These are phyloP conservation scores for Pelargonium myrrhifolium DNA, from an alignment of 441 rosid genomes.

Conservation along the genomic window DNA sequence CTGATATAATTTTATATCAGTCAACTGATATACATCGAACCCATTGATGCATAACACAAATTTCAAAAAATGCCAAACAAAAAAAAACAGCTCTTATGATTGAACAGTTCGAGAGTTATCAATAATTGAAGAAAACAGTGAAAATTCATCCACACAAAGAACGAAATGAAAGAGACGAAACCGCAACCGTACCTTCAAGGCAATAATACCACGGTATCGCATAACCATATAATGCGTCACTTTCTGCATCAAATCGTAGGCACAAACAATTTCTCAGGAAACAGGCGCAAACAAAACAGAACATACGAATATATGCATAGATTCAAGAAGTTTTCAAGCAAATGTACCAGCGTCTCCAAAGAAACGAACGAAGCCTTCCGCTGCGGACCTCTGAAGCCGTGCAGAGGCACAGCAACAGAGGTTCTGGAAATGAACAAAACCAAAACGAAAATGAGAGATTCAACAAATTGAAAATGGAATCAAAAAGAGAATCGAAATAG, in stretches of 20 bases:
- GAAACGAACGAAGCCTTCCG: not conserved
- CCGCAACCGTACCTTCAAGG: not conserved
- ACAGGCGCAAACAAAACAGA: not conserved
- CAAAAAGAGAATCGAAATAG: not conserved
- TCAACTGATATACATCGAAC: no score
- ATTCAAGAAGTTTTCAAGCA: not conserved
- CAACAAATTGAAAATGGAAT: not conserved
- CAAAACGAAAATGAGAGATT: not conserved
- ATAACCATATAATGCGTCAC: not conserved
- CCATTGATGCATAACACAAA: no score
- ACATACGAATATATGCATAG: not conserved
- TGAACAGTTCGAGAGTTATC: no score
- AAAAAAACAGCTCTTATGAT: no score
- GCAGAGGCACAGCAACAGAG: not conserved
- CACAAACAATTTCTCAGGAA: not conserved
- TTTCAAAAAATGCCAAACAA: no score
- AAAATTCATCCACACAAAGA: no score
- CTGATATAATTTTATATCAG: no score
- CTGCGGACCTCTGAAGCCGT: not conserved
- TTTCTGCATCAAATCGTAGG: not conserved
- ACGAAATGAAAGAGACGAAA: not conserved
- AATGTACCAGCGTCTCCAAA: conserved; percentile 1
- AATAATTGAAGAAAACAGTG: no score
- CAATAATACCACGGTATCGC: not conserved
- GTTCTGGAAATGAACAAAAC: not conserved